Evolutionary conservation across 176 grass and related monocot species (phyloP).

Genomic region (Carex pumila): DNA sequence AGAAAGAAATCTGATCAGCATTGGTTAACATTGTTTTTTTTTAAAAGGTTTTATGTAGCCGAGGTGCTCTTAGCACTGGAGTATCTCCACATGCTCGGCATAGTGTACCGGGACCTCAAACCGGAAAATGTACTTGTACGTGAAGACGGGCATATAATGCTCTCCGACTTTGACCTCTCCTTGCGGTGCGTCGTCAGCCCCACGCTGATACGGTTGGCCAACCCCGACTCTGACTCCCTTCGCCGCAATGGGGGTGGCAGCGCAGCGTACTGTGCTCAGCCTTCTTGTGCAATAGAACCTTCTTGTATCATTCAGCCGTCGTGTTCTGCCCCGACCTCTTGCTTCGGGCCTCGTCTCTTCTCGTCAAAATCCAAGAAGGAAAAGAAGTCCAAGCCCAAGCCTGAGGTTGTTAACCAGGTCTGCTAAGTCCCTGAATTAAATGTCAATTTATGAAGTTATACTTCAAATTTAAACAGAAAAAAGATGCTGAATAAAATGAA

Average conservation of each 20-base stretch:
- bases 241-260: slow-evolving; percentile 24
- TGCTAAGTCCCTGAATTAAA: not conserved
- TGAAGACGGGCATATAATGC: slow-evolving; percentile 94
- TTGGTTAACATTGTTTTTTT: not conserved
- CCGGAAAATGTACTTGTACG: slow-evolving; percentile 85
- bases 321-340: slow-evolving; percentile 56
- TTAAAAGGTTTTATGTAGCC: slow-evolving; percentile 78
- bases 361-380: slow-evolving; percentile 70
- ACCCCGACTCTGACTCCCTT: slow-evolving; percentile 39
- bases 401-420: slow-evolving; percentile 75
- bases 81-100: slow-evolving; percentile 89
- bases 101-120: slow-evolving; percentile 90
- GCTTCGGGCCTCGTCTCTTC: slow-evolving; percentile 74
- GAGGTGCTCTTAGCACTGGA: slow-evolving; percentile 83
- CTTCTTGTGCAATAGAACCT: slow-evolving; percentile 46
- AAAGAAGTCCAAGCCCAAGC: slow-evolving; percentile 59
- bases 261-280: slow-evolving; percentile 38
- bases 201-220: slow-evolving; percentile 51
- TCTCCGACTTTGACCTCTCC: slow-evolving; percentile 75
- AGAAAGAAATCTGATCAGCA: not conserved
- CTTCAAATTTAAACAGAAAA: not conserved
- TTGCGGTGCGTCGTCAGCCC: slow-evolving; percentile 64
- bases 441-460: not conserved
- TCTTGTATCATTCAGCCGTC: slow-evolving; percentile 65
- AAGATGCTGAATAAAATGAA: not conserved